Evolutionary conservation across 352 stramenopile genomes (phyloP), one percentile per base, ranked within the genome.

Genomic region (Plasmopara viticola): DNA sequence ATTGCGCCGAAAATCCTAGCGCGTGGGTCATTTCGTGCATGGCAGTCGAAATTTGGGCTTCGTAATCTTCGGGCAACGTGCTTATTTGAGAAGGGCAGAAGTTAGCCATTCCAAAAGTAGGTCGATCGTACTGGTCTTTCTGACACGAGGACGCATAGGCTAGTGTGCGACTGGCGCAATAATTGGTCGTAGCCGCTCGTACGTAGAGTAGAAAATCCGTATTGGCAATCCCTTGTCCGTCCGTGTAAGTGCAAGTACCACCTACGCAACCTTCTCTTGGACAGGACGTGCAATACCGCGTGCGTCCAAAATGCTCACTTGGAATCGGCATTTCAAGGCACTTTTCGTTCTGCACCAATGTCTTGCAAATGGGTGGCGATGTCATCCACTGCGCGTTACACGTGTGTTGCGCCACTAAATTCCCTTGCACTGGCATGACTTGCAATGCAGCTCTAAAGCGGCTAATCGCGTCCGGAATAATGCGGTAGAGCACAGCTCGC

Each of bases 21-120:
- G 83, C 82, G 39, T 93, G 83, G 0, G 78, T 88, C 31, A 95
- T 76, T 62, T 95, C 84, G 48, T 95, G 84, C 58, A 89, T 72
- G 9, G 80, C 80, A 2, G 79, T 90, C 4, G 70, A 57, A 9
- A 91, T 66, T 51, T 91, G 80, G 2, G 59, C 59, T 37, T 84
- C 60, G 60, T 88, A 90, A 56, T 77, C 62, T 45, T 68, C 55
- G 13, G 63, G 49, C 14, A 78, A 68, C 4, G 62, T 74, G 28
- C 81, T 76, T 43, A 93, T 77, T 46, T 87, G 70, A 0, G 49
- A 58, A 2, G 84, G 82, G 40, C 84, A 95, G 43, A 93, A 90
- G 60, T 95, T 93, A 6, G 66, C 64, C 79, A 90, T 91, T 0
- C 84, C 82, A 50, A 93, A 90, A 12, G 77, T 92, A 9, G 80